These are phyloP conservation scores for Trichophaea hybrida DNA, from an alignment of 2,329 filamentous ascomycete genomes.

Conservation along the genomic window DNA sequence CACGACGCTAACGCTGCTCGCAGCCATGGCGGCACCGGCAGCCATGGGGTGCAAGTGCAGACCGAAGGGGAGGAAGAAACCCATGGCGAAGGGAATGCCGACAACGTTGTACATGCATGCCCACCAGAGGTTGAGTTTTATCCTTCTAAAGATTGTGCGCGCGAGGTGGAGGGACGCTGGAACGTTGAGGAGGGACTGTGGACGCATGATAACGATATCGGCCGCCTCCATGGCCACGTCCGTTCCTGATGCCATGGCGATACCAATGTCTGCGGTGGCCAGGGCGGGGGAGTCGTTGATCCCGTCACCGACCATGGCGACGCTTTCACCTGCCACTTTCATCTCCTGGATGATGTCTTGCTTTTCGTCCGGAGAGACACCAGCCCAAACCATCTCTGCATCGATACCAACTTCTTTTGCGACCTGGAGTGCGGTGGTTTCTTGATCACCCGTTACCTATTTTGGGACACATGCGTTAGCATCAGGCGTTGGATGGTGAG, in stretches of 20 bases:
- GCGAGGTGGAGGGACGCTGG: conserved; percentile 71
- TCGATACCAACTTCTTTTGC: conserved; percentile 71
- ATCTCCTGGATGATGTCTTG: conserved; percentile 68
- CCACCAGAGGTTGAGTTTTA: conserved; percentile 87
- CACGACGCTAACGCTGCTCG: conserved; percentile 79
- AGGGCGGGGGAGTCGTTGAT: conserved; percentile 97
- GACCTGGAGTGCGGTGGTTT: conserved; percentile 67
- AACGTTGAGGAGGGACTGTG: conserved; percentile 83
- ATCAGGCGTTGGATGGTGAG: neutral
- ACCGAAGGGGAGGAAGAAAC: conserved; percentile 79
- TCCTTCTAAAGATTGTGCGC: conserved; percentile 72
- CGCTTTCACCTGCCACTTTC: conserved; percentile 57
- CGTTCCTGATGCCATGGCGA: conserved; percentile 81
- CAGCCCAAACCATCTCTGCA: conserved; percentile 60
- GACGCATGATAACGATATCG: conserved; percentile 88
- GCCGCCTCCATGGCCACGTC: conserved; percentile 97
- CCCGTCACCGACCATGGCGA: conserved; percentile 95
- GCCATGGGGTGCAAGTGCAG: conserved; percentile 84
- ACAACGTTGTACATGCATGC: conserved; percentile 85
- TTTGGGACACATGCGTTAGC: neutral
- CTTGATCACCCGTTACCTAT: conserved; percentile 70
- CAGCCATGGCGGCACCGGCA: conserved; percentile 86
- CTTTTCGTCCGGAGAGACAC: conserved; percentile 84
- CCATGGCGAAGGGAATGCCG: conserved; percentile 93
- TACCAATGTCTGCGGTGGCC: conserved; percentile 81